Evolutionary conservation across 805 yeast genomes (phyloP).

Genomic region (Saccharomyces kudriavzevii): DNA sequence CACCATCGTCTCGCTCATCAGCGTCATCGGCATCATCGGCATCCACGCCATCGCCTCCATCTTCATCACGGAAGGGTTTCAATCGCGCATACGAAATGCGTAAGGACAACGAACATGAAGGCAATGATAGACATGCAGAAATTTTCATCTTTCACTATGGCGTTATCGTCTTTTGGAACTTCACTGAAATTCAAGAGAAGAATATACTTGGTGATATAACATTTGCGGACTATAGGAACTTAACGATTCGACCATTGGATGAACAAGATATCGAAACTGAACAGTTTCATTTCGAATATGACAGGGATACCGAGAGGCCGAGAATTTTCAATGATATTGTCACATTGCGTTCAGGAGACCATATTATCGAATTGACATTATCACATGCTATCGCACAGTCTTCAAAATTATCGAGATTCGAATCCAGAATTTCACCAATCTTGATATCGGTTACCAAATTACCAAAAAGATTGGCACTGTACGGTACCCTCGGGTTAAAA

Average conservation of each 20-base stretch:
- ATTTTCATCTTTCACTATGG: constrained; percentile 87
- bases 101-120: neutral
- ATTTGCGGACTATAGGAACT: constrained; percentile 40
- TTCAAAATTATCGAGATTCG: constrained; percentile 84
- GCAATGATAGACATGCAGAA: constrained; percentile 55
- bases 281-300: constrained; percentile 46
- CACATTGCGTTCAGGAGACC: constrained; percentile 84
- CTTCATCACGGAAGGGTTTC: neutral
- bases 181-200: constrained; percentile 85
- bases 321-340: constrained; percentile 90
- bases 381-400: constrained; percentile 97
- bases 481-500: constrained; percentile 79
- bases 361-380: constrained; percentile 82
- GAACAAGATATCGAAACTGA: constrained; percentile 92
- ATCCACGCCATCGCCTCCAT: neutral
- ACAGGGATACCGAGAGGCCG: constrained; percentile 51
- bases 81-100: neutral
- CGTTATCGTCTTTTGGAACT: constrained; percentile 97
- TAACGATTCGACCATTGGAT: constrained; percentile 64
- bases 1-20: neutral
- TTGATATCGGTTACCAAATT: constrained; percentile 78
- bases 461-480: constrained; percentile 82
- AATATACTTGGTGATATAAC: constrained; percentile 85
- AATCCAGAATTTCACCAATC: constrained; percentile 79
- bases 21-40: neutral